Evolutionary conservation across 73 alveolate genomes (phyloP).

Genomic region (Tetrahymena malaccensis): DNA sequence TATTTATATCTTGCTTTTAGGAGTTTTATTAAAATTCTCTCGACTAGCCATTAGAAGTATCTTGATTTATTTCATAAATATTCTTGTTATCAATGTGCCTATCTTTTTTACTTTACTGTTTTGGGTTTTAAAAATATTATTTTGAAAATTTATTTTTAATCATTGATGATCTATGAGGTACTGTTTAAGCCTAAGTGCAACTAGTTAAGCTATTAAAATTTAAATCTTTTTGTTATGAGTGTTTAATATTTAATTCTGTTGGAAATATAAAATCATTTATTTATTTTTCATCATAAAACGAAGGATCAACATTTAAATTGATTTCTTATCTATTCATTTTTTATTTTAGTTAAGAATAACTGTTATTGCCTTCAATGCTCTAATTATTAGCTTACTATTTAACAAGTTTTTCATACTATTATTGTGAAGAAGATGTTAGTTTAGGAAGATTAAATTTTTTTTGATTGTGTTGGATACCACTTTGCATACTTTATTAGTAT

Average conservation of each 20-base stretch:
- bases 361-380: neutral
- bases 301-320: neutral
- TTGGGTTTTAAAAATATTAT: no score
- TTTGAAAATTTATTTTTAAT: neutral
- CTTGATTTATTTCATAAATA: no score
- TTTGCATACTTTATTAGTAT: neutral
- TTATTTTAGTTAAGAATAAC: neutral
- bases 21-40: neutral
- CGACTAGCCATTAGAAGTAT: neutral
- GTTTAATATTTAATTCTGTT: neutral
- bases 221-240: no score
- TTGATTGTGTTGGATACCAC: neutral
- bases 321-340: neutral
- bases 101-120: neutral
- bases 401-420: neutral
- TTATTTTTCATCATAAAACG: neutral
- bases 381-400: neutral
- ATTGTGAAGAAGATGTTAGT: neutral
- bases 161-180: neutral
- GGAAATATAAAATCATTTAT: neutral
- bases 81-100: neutral
- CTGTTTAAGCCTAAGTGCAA: neutral
- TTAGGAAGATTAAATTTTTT: neutral
- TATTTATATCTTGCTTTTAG: no score
- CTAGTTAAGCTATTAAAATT: no score